A percentile compares a stretch with the other conserved stretches of the same genome.
phyloP scores from a whole-genome alignment of 1,139 yeast genomes.

The Blastobotrys buckinghamii region DNA sequence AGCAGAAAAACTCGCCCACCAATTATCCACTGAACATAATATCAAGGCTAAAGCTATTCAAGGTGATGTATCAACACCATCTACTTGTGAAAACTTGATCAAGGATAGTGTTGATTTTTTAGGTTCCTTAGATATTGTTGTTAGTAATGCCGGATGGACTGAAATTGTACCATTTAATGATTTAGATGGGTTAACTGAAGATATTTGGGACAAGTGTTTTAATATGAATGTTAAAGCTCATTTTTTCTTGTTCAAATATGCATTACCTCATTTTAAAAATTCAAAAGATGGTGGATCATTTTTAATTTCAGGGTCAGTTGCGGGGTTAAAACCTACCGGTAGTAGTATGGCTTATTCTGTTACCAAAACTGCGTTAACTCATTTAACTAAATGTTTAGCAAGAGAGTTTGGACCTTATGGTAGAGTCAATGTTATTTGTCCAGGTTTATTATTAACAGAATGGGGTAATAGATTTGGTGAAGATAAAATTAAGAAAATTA shows the following conservation, averaged over 20 bases:
- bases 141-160: conserved; percentile 32
- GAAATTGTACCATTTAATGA: conserved; percentile 18
- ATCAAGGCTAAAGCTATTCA: conserved; percentile 23
- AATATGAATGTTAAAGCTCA: conserved; percentile 33
- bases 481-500: conserved; percentile 27
- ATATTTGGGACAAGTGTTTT: conserved; percentile 25
- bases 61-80: conserved; percentile 20
- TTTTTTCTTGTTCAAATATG: conserved; percentile 35
- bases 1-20: conserved; percentile 29
- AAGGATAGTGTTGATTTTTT: conserved; percentile 22
- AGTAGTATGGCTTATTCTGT: conserved; percentile 39
- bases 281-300: conserved; percentile 37
- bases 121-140: conserved; percentile 27
- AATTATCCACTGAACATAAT: conserved; percentile 15
- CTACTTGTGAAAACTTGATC: conserved; percentile 22
- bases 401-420: conserved; percentile 34
- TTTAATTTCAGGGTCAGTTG: conserved; percentile 36
- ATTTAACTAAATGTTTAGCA: conserved; percentile 35
- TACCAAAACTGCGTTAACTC: conserved; percentile 37
- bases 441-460: conserved; percentile 39
- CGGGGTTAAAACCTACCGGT: conserved; percentile 36
- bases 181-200: conserved; percentile 23
- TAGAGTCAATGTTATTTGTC: conserved; percentile 38
- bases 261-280: conserved; percentile 31
- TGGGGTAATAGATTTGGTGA: conserved; percentile 37